Conservation (phyloP, 192 early-diverging fungal species). For the Coemansia aciculifera region DNA sequence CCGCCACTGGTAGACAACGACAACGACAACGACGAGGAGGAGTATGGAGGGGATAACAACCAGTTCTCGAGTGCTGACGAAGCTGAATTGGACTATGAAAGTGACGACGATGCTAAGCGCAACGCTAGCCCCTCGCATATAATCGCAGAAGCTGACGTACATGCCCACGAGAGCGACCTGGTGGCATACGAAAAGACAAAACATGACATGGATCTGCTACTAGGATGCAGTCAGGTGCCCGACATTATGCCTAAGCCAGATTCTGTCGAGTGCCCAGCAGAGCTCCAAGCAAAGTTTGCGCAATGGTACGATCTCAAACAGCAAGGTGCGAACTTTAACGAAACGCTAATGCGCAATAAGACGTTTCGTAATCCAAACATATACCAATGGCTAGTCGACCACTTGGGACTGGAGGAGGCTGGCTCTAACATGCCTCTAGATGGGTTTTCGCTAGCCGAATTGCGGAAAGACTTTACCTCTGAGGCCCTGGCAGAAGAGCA, state of each 20-base stretch:
- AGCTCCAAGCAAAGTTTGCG: conserved; percentile 72
- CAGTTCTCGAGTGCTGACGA: not conserved
- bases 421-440: conserved; percentile 75
- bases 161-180: not conserved
- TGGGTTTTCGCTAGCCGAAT: conserved; percentile 64
- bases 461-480: conserved; percentile 37
- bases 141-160: not conserved
- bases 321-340: conserved; percentile 79
- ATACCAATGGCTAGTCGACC: conserved; percentile 82
- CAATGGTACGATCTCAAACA: conserved; percentile 69
- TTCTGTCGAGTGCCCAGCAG: conserved; percentile 56
- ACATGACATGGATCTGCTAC: conserved; percentile 23
- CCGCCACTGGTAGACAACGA: not conserved
- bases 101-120: not conserved
- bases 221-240: conserved; percentile 39
- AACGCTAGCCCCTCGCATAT: not conserved
- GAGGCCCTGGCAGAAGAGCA: conserved; percentile 38
- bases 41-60: not conserved
- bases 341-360: conserved; percentile 77
- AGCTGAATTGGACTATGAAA: not conserved
- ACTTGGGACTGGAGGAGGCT: conserved; percentile 76
- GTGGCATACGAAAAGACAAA: conserved; percentile 21
- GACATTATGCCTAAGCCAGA: conserved; percentile 11
- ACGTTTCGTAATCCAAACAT: conserved; percentile 91
- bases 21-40: not conserved